Conservation (phyloP, 345 rosid species). For the Ceriops decandra region DNA sequence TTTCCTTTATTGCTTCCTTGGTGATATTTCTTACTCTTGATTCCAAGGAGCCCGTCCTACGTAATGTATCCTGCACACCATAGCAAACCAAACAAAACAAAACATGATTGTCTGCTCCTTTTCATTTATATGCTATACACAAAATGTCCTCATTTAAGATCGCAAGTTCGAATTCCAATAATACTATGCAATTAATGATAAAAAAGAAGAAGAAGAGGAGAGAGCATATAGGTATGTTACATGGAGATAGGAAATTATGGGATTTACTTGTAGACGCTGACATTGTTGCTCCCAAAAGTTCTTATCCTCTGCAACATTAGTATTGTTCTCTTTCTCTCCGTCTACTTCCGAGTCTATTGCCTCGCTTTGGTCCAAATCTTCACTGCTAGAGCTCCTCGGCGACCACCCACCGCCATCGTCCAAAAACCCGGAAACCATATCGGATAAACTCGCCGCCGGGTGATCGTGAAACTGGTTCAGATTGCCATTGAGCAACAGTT, state of each 20-base stretch:
- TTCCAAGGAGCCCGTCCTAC: conserved; percentile 29
- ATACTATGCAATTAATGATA: too few relatives aligned
- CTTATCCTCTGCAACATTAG: conserved; percentile 1
- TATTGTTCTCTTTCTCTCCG: conserved; percentile 12
- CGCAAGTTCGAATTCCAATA: too few relatives aligned
- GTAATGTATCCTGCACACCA: conserved; percentile 21
- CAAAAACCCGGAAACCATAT: conserved; percentile 26
- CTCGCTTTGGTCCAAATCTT: conserved; percentile 12
- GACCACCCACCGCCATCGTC: conserved; percentile 10
- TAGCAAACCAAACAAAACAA: neutral
- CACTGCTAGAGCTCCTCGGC: neutral
- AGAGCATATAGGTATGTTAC: too few relatives aligned
- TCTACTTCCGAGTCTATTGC: conserved; percentile 8
- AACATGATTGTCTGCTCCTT: neutral
- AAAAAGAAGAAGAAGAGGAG: too few relatives aligned
- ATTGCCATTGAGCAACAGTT: neutral
- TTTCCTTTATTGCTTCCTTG: conserved; percentile 27
- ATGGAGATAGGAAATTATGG: neutral
- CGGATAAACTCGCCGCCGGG: conserved; percentile 14
- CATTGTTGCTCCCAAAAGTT: conserved; percentile 27
- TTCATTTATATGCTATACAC: too few relatives aligned
- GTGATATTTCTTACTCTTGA: conserved; percentile 21
- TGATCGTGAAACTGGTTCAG: conserved; percentile 7
- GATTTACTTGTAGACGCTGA: conserved; percentile 25
- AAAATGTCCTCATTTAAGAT: too few relatives aligned